Base-by-base conservation (phyloP, 768 basidiomycete species). In the Panaeolus papilionaceus region DNA sequence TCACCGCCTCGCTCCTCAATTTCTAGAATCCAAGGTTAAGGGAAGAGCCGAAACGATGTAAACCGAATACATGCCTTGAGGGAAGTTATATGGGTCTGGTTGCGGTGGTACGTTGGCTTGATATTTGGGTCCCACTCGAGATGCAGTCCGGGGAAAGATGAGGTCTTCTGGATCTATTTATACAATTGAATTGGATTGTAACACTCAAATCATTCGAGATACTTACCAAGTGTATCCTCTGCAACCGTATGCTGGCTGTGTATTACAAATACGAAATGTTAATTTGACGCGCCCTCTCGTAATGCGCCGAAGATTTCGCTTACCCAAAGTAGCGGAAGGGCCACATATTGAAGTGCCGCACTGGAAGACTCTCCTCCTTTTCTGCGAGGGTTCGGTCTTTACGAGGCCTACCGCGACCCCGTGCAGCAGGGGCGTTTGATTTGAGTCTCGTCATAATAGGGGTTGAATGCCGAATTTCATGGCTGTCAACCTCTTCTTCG, bases 261-360 rank as follows among this genome's bases (percentile, higher is more conserved):
- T 11, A 37, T 37, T 16, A 7, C 20, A 51, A 18, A 23, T 20
- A 28, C 68, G 63, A 64, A 6, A 47, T 67, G 64, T 65, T 61
- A 64, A 66, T 64, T 65, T 42, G 26, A 70, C 16, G 33, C 64
- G 33, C 14, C 16, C 39, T 49, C 58, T 38, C 40, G 26, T 68
- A 37, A 71, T 37, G 45, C 33, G 26, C 37, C 37, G 28, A 45
- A 38, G 61, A 71, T 28, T 58, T 58, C 23, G 79, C 92, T 79
- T 77, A 96, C 96, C 96, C 96, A 78, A 99, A 99, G 80, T 99
- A 99, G 66, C 98, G 86, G 80, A 96, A 98, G 3, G 90, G 93
- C 94, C 92, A 96, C 89, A 91, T 91, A 77, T 91, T 94, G 81
- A 87, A 95, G 78, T 94, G 91, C 74, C 92, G 94, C 68, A 94